Evolutionary conservation across 208 protist species (phyloP), one percentile per base, ranked within the genome.

Genomic region (Porcisia deanei): DNA sequence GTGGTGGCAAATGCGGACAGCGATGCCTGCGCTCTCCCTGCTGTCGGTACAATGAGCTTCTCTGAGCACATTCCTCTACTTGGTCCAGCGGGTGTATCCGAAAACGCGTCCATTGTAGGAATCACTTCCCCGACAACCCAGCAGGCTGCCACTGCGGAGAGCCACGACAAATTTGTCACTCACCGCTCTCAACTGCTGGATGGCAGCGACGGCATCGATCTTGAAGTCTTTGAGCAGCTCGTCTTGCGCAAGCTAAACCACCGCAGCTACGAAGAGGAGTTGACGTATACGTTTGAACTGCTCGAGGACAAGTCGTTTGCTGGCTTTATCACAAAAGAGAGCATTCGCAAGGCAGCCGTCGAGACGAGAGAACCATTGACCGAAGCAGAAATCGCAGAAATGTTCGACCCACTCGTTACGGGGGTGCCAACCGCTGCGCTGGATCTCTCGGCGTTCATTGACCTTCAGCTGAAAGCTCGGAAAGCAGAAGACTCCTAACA

Each of bases 351-450:
- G 0, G 81, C 84, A 14, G 89, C 92, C 6, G 78, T 67, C 4
- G 88, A 92, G 49, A 85, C 88, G 9, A 89, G 86, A 3, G 90
- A 96, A 72, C 85, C 83, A 30, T 72, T 96, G 55, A 94, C 92
- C 22, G 89, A 96, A 47, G 88, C 85, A 34, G 92, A 95, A 70
- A 74, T 95, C 45, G 69, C 79, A 64, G 92, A 96, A 59, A 96
- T 96, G 92, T 96, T 96, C 77, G 88, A 96, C 77, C 80, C 84
- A 12, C 60, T 94, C 18, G 92, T 96, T 47, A 96, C 92, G 0
- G 92, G 92, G 14, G 83, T 85, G 39, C 81, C 90, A 34, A 89
- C 86, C 25, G 79, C 88, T 6, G 87, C 90, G 61, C 80, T 96
- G 8, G 92, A 96, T 68, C 84, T 94, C 63, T 68, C 83, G n/a